Evolutionary conservation across 257 asterid species (phyloP).

Genomic region (Fraxinus americana): DNA sequence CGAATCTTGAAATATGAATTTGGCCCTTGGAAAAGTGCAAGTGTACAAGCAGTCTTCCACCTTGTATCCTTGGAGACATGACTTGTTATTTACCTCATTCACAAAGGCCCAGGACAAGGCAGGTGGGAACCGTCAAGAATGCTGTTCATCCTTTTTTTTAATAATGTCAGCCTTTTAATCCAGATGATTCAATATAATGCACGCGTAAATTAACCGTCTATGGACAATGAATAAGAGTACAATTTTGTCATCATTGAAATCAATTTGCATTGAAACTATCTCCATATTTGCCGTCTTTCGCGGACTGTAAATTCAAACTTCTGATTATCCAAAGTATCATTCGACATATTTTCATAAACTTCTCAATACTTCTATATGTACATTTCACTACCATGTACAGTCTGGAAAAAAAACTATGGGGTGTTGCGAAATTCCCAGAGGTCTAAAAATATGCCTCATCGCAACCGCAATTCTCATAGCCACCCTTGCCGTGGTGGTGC

Average conservation of each 20-base stretch:
- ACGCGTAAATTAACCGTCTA: background rate
- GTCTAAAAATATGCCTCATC: constrained; percentile 47
- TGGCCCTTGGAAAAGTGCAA: too few species aligned
- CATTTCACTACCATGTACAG: background rate
- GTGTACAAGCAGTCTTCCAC: too few species aligned
- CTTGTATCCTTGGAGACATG: too few species aligned
- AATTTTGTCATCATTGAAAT: constrained; percentile 10
- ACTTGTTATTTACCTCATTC: too few species aligned
- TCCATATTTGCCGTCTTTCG: constrained; percentile 23
- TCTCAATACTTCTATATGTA: background rate
- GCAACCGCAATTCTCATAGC: constrained; percentile 35
- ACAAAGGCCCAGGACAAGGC: too few species aligned
- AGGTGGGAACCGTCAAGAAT: too few species aligned
- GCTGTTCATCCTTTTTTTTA: too few species aligned
- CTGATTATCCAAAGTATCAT: constrained; percentile 5
- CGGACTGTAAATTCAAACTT: background rate
- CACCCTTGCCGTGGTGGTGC: constrained; percentile 2
- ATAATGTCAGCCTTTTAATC: background rate
- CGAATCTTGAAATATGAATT: too few species aligned
- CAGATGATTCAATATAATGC: background rate
- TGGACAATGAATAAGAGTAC: constrained; percentile 2
- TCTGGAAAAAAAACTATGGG: constrained; percentile 15
- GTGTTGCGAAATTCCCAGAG: constrained; percentile 20
- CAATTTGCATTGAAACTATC: constrained; percentile 26
- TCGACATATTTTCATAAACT: background rate